Conservation (phyloP, 2,329 filamentous ascomycete species). For the Cladophialophora immunda region DNA sequence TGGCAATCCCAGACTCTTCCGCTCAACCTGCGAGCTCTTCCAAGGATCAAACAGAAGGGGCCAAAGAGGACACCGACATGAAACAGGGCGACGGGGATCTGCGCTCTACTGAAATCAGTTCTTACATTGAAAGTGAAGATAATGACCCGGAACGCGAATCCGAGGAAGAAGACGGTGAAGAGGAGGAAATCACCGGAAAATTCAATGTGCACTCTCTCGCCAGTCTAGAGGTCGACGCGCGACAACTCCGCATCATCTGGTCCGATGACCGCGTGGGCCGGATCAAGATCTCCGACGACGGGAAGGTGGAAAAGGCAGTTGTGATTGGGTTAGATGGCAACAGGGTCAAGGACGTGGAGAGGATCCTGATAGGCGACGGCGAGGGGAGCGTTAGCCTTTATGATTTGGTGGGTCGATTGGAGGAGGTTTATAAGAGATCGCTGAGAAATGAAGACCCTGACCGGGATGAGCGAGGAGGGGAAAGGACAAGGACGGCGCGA, state of each 20-base stretch:
- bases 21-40: neutral
- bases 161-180: conserved; percentile 8
- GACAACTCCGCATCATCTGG: conserved; percentile 56
- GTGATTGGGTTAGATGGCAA: conserved; percentile 47
- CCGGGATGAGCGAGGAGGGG: neutral
- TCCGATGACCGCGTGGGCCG: conserved; percentile 53
- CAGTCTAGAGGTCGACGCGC: conserved; percentile 49
- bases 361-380: conserved; percentile 24
- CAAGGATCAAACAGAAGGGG: conserved; percentile 4
- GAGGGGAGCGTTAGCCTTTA: neutral
- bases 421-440: conserved; percentile 1
- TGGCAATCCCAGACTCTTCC: conserved; percentile 24
- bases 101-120: neutral
- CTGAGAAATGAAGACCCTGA: neutral
- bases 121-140: neutral
- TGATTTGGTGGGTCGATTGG: neutral
- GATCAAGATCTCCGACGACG: conserved; percentile 52
- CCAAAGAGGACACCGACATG: conserved; percentile 25
- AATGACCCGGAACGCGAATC: neutral
- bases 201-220: conserved; percentile 49
- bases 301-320: conserved; percentile 52
- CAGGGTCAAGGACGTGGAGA: conserved; percentile 22
- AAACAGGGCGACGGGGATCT: conserved; percentile 2
- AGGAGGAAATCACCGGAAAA: conserved; percentile 30
- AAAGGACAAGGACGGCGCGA: neutral